phyloP scores from a whole-genome alignment of 1,284 basidiomycete species.

The Cutaneotrichosporon sp. region DNA sequence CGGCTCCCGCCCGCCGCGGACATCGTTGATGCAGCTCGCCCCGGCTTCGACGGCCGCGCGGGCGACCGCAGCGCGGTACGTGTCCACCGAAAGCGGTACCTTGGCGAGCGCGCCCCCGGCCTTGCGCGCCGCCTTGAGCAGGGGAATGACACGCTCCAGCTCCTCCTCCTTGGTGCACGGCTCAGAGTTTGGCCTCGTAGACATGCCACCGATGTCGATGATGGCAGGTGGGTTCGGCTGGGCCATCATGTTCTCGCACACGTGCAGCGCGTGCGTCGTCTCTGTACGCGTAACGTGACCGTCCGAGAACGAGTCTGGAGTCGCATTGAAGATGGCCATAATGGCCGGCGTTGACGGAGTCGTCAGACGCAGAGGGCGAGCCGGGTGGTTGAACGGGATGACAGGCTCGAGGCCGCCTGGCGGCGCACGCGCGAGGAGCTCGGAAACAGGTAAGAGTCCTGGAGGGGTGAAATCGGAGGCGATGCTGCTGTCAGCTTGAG shows the following conservation, averaged over 20 bases:
- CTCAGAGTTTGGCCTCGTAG: slow-evolving; percentile 73
- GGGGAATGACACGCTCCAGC: slow-evolving; percentile 69
- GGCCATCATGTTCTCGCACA: slow-evolving; percentile 27
- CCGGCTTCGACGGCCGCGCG: slow-evolving; percentile 75
- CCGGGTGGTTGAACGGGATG: slow-evolving; percentile 49
- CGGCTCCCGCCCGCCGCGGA: slow-evolving; percentile 67
- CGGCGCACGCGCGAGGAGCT: slow-evolving; percentile 61
- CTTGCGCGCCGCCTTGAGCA: slow-evolving; percentile 58
- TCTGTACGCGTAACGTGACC: slow-evolving; percentile 58
- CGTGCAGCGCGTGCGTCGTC: slow-evolving; percentile 33
- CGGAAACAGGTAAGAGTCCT: slow-evolving; percentile 56
- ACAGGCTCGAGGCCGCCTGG: slow-evolving; percentile 60
- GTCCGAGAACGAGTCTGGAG: slow-evolving; percentile 97
- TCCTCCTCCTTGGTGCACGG: slow-evolving; percentile 76
- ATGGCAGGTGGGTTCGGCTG: slow-evolving; percentile 60
- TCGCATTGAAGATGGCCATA: slow-evolving; percentile 94
- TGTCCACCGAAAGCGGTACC: slow-evolving; percentile 82
- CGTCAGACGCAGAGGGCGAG: slow-evolving; percentile 59
- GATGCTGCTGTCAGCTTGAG: slow-evolving; percentile 35
- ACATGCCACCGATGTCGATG: slow-evolving; percentile 92
- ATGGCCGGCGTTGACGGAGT: slow-evolving; percentile 61
- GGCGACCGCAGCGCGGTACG: slow-evolving; percentile 85
- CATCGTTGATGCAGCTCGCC: slow-evolving; percentile 93
- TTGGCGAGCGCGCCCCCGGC: slow-evolving; percentile 30
- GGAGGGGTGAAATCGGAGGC: slow-evolving; percentile 68